Percentiles rank a stretch among this genome's conserved stretches.
phyloP scores from a whole-genome alignment of 2,329 filamentous ascomycete genomes.

The Sporothrix brunneoviolacea region DNA sequence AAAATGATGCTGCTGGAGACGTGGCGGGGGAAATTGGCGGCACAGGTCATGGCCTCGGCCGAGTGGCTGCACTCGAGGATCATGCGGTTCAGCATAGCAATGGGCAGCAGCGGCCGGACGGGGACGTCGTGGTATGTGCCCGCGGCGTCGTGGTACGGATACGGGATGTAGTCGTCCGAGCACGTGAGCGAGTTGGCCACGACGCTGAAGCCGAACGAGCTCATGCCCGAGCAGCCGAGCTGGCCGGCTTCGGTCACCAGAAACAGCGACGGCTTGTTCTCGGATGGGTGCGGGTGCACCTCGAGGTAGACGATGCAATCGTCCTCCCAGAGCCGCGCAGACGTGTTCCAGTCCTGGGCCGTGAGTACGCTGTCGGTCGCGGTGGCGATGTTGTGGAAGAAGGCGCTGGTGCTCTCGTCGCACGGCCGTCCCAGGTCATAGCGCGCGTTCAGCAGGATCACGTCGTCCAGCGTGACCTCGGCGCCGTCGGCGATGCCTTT shows the following conservation, averaged over 20 bases:
- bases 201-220: conserved; percentile 23
- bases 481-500: conserved; percentile 22
- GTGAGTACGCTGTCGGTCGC: conserved; percentile 9
- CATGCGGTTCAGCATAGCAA: conserved; percentile 21
- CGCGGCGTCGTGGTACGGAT: conserved; percentile 4
- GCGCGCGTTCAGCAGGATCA: conserved; percentile 22
- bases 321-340: conserved; percentile 16
- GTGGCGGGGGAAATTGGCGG: conserved; percentile 19
- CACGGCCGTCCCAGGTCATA: conserved; percentile 20
- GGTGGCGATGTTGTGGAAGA: conserved; percentile 14
- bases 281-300: conserved; percentile 18
- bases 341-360: conserved; percentile 20
- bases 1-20: conserved; percentile 24
- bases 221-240: conserved; percentile 24
- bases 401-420: conserved; percentile 17
- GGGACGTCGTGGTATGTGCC: conserved; percentile 8
- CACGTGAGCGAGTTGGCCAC: conserved; percentile 24
- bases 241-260: conserved; percentile 26
- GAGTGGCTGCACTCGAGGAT: conserved; percentile 20
- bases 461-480: conserved; percentile 18
- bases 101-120: conserved; percentile 17
- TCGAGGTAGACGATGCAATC: conserved; percentile 25
- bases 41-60: conserved; percentile 15
- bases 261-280: conserved; percentile 20
- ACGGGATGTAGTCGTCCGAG: conserved; percentile 21